A percentile compares a stretch with the other conserved stretches of the same genome.
Evolutionary conservation across 2,329 filamentous ascomycete species (phyloP).

Genomic region (Colletotrichum somersetense): DNA sequence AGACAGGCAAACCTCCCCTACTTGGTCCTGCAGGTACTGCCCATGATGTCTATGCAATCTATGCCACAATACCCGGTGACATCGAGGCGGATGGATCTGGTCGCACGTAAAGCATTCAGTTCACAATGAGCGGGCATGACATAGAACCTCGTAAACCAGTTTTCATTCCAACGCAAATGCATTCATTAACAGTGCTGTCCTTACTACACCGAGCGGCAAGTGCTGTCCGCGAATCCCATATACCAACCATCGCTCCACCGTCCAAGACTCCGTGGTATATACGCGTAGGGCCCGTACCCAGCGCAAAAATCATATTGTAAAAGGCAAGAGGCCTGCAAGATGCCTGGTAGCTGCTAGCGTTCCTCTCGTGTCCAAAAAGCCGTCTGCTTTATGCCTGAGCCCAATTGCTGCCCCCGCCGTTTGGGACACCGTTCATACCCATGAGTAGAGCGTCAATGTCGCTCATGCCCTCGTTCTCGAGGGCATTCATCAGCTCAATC

Average conservation of each 20-base stretch:
- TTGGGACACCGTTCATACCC: constrained; percentile 38
- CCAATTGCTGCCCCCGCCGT: constrained; percentile 19
- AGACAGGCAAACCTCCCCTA: not conserved
- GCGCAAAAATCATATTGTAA: not conserved
- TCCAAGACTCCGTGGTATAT: constrained; percentile 37
- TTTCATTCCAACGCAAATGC: not conserved
- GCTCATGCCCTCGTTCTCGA: constrained; percentile 76
- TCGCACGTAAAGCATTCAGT: not conserved
- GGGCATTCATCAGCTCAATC: constrained; percentile 82
- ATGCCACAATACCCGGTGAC: not conserved
- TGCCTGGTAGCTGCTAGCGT: not conserved
- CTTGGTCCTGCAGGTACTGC: not conserved
- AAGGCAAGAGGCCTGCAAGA: not conserved
- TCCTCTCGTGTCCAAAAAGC: not conserved
- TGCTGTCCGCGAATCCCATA: constrained; percentile 6
- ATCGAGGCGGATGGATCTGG: not conserved
- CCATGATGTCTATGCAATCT: not conserved
- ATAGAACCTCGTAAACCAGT: not conserved
- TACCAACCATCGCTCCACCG: not conserved
- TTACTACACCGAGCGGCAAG: constrained; percentile 4
- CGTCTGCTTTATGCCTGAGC: constrained; percentile 13
- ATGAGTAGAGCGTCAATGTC: constrained; percentile 72
- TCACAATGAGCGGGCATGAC: not conserved
- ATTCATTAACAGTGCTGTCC: constrained; percentile 27
- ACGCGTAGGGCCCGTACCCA: constrained; percentile 7